A percentile compares a stretch with the other conserved stretches of the same genome.
These are phyloP conservation scores for Kodamaea derodonti DNA, from an alignment of 1,139 yeast species.

Conservation along the genomic window DNA sequence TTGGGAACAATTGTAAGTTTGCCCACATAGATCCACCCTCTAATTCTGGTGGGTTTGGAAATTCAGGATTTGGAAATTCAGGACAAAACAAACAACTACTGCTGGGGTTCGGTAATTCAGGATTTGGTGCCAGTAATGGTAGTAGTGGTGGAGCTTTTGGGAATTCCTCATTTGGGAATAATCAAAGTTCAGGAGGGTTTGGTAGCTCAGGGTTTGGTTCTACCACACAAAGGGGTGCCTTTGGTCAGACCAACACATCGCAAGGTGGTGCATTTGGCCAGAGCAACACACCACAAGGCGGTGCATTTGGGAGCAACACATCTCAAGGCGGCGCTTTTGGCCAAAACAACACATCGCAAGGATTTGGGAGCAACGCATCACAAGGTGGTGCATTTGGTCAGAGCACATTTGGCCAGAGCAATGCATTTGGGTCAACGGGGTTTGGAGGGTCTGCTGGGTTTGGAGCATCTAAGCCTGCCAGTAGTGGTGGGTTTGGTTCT, in stretches of 20 bases:
- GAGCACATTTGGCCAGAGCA: neutral
- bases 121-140: constrained; percentile 2
- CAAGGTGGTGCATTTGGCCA: constrained; percentile 1
- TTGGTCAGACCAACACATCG: neutral
- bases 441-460: neutral
- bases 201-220: constrained; percentile 12
- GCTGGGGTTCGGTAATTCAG: constrained; percentile 2
- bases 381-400: neutral
- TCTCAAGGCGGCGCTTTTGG: constrained; percentile 1
- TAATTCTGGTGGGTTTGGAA: constrained; percentile 7
- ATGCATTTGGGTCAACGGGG: constrained; percentile 5
- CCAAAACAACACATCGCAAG: too few species aligned
- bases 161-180: constrained; percentile 2
- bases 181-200: constrained; percentile 7
- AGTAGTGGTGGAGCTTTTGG: constrained; percentile 5
- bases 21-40: constrained; percentile 15
- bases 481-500: constrained; percentile 10
- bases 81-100: constrained; percentile 1
- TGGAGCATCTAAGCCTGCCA: neutral
- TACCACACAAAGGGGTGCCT: too few species aligned
- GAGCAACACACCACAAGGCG: too few species aligned
- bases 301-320: neutral
- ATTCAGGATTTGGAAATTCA: constrained; percentile 5
- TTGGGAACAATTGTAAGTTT: constrained; percentile 21
- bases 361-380: neutral